phyloP scores from a whole-genome alignment of 2,329 filamentous ascomycete genomes.

The Colletotrichum truncatum region DNA sequence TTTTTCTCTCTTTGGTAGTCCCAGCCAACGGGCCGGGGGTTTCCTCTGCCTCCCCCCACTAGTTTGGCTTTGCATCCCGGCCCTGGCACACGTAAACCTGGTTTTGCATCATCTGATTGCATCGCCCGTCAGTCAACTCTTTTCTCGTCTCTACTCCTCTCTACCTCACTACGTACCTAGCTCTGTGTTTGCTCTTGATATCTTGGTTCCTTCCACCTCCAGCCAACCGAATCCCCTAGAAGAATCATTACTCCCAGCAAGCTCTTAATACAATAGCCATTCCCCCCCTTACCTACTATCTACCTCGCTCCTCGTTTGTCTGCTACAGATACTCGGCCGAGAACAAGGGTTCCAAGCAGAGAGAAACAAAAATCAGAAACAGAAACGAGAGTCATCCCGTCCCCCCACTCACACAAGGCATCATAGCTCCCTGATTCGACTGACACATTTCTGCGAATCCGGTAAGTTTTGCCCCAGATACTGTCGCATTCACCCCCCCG shows the following conservation, averaged over 20 bases:
- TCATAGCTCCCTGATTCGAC: neutral
- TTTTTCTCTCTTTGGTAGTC: no score
- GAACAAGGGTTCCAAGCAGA: conserved; percentile 13
- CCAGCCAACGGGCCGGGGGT: neutral
- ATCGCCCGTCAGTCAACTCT: conserved; percentile 1
- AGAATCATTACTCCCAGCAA: neutral
- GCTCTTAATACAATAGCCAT: neutral
- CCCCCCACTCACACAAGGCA: neutral
- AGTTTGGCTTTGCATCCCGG: conserved; percentile 18
- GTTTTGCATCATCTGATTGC: conserved; percentile 26
- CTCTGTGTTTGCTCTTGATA: no score
- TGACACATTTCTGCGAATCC: conserved; percentile 22
- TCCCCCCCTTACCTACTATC: no score
- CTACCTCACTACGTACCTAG: neutral
- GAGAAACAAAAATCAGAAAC: conserved; percentile 8
- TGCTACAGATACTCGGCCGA: neutral
- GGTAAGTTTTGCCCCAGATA: no score
- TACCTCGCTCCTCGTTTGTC: no score
- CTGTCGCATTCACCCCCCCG: no score
- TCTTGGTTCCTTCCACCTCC: neutral
- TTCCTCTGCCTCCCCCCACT: conserved; percentile 9
- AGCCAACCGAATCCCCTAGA: neutral
- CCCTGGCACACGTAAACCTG: conserved; percentile 11
- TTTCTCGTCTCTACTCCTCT: neutral
- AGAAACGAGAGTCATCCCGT: conserved; percentile 12